These are phyloP conservation scores for Bretziella fagacearum DNA, from an alignment of 2,329 filamentous ascomycete genomes.

Conservation along the genomic window DNA sequence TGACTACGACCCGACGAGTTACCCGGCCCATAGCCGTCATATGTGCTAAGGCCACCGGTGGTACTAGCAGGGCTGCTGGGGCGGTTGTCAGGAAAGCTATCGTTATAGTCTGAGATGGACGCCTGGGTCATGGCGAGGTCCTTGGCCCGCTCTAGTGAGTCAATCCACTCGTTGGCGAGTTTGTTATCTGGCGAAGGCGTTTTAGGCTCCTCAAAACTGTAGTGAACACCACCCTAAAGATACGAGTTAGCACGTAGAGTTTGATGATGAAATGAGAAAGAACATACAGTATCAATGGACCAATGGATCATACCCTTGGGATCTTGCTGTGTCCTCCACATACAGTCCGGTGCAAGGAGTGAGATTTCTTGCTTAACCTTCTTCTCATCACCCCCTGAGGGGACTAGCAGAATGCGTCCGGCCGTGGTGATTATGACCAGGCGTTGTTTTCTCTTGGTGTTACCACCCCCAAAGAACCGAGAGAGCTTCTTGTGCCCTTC, in stretches of 20 bases:
- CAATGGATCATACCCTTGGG: conserved; percentile 76
- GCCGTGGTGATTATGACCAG: conserved; percentile 91
- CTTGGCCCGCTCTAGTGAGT: conserved; percentile 68
- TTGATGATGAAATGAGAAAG: background rate
- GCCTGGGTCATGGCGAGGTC: conserved; percentile 68
- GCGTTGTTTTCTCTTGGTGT: conserved; percentile 80
- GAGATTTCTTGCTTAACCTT: conserved; percentile 84
- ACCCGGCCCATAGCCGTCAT: conserved; percentile 30
- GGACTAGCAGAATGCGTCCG: conserved; percentile 74
- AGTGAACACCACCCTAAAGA: conserved; percentile 68
- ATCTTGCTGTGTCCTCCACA: conserved; percentile 67
- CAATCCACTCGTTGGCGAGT: conserved; percentile 73
- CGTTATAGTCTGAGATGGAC: conserved; percentile 44
- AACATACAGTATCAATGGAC: conserved; percentile 82
- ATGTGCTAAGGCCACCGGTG: conserved; percentile 41
- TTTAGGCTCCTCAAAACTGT: conserved; percentile 87
- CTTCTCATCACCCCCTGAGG: conserved; percentile 88
- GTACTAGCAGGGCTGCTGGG: conserved; percentile 61
- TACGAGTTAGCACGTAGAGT: background rate
- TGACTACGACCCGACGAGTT: conserved; percentile 33
- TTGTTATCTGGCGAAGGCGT: conserved; percentile 40
- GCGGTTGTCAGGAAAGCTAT: conserved; percentile 48
- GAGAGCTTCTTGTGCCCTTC: conserved; percentile 77
- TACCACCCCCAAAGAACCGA: conserved; percentile 80
- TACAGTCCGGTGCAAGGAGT: conserved; percentile 56